Evolutionary conservation across 306 rosid species (phyloP).

Genomic region (Argentina anserina): DNA sequence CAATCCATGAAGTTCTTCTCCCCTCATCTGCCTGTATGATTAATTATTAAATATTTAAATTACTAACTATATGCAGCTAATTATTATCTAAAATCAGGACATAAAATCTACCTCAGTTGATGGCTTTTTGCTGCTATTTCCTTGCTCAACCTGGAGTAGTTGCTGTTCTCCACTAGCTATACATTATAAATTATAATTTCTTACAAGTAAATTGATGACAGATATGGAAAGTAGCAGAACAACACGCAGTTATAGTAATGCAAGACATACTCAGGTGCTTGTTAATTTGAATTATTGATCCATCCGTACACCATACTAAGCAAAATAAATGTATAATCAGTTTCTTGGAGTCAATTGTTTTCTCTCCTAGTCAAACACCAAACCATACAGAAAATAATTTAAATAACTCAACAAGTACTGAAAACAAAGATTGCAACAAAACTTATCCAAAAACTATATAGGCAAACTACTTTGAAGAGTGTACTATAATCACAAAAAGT

Average conservation of each 20-base stretch:
- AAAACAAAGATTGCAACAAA: neutral
- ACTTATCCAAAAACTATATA: neutral
- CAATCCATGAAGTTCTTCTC: slow-evolving; percentile 84
- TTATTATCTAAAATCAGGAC: neutral
- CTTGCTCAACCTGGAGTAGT: slow-evolving; percentile 54
- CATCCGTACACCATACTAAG: neutral
- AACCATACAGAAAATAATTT: neutral
- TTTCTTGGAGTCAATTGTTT: neutral
- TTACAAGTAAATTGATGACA: neutral
- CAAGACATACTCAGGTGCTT: neutral
- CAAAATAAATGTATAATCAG: neutral
- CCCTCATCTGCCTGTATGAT: slow-evolving; percentile 75
- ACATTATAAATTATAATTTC: slow-evolving; percentile 15
- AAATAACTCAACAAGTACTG: neutral
- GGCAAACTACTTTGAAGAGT: neutral
- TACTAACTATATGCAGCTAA: neutral
- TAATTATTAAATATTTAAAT: neutral
- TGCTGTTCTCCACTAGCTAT: slow-evolving; percentile 87
- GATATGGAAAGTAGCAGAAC: neutral
- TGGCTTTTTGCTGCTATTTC: slow-evolving; percentile 72
- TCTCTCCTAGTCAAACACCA: neutral
- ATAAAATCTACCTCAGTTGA: slow-evolving; percentile 52
- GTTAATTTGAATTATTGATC: neutral
- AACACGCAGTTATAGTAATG: neutral
- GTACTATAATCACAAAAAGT: neutral